Evolutionary conservation across 2,329 filamentous ascomycete genomes (phyloP), one percentile per base, ranked within the genome.

Genomic region (Dactylellina haptotyla): DNA sequence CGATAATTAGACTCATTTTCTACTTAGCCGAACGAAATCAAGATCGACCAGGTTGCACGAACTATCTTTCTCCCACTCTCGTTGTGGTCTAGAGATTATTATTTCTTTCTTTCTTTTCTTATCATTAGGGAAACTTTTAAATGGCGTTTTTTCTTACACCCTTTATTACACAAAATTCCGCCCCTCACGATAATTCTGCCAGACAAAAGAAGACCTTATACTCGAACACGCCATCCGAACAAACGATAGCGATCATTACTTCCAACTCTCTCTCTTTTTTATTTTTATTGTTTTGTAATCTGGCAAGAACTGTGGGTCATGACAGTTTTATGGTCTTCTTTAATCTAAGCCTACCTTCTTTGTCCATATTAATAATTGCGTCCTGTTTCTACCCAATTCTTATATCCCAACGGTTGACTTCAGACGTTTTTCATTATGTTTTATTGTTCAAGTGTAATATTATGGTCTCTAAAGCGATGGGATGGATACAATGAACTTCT

Each of bases 361-460:
- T 72, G 67, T 72, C 18, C 34, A 72, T 72, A 72, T 59, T 72
- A 53, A 37, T n/a, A n/a, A n/a, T n/a, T 51, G 8, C 16, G 28
- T 53, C 14, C 26, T 28, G 20, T 53, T 46, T 20, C 41, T 46
- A 10, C 9, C 43, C 30, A 4, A 14, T 46, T 18, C 20, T 8
- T 39, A 39, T 26, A 34, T 34, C 5, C 37, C 43, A 48, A n/a
- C 34, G 46, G 23, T 48, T n/a, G 12, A 14, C 3, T 48, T 48
- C 25, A 6, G 5, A 34, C 14, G 5, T 6, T 34, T 34, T 6
- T 34, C 14, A 34, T 34, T 34, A 34, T 34, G 5, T 6, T 41
- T 41, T 41, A 9, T 16, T 12, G 14, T 41, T 41, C 14, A 41
- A 16, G 37, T 41, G 37, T 41, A 41, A 41, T 41, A 41, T 16